These are phyloP conservation scores for Haplosporangium sp. DNA, from an alignment of 371 early-diverging fungal species.

Conservation along the genomic window DNA sequence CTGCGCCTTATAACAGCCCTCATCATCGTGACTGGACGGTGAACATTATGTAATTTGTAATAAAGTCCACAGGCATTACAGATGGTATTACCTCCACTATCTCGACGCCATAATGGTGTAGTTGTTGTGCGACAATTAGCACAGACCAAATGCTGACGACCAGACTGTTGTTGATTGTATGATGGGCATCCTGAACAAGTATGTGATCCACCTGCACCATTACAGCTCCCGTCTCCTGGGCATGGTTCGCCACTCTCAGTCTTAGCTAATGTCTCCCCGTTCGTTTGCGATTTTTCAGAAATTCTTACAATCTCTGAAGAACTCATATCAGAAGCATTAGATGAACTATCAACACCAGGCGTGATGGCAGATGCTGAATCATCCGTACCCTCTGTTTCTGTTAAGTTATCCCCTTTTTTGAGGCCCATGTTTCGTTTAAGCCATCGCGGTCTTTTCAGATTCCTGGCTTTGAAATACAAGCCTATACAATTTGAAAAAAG, in stretches of 20 bases:
- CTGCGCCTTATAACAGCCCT: conserved; percentile 86
- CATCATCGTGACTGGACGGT: conserved; percentile 86
- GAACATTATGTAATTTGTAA: conserved; percentile 82
- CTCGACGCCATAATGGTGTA: conserved; percentile 93
- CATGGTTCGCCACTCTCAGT: conserved; percentile 64
- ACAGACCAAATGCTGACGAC: conserved; percentile 71
- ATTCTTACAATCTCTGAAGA: neutral
- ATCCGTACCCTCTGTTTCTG: conserved; percentile 45
- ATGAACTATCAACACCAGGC: neutral
- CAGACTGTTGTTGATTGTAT: conserved; percentile 71
- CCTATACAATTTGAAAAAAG: conserved; percentile 56
- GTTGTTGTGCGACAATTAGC: conserved; percentile 85
- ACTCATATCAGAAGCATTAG: neutral
- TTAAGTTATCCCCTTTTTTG: conserved; percentile 27
- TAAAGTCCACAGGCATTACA: conserved; percentile 94
- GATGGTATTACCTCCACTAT: conserved; percentile 78
- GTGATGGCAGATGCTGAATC: neutral
- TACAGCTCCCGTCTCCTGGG: conserved; percentile 85
- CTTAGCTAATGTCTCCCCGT: conserved; percentile 23
- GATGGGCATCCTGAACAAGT: conserved; percentile 86
- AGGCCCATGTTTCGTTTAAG: conserved; percentile 70
- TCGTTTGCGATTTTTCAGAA: neutral
- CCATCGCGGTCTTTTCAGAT: conserved; percentile 84
- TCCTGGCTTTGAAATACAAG: conserved; percentile 86
- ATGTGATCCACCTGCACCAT: conserved; percentile 79